Evolutionary conservation across 495 filamentous ascomycete species (phyloP), one percentile per base, ranked within the genome.

Genomic region (Arthonia radiata): DNA sequence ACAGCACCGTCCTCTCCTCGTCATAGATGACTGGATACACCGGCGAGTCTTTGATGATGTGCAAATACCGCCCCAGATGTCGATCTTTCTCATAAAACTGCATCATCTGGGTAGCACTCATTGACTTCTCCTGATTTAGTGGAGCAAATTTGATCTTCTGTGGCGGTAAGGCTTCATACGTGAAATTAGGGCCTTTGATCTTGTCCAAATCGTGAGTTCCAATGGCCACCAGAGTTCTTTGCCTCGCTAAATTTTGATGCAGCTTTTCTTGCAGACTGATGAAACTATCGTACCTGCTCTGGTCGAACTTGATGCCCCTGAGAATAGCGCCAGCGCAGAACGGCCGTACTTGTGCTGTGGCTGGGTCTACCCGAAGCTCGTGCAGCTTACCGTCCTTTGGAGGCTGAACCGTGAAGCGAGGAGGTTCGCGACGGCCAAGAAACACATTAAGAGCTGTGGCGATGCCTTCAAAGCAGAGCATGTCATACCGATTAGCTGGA

Each of bases 381-480:
- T 6, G 61, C 29, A 81, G 46, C 44, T 86, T 57, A 25, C 76
- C 73, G 38, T 61, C 62, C 8, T 67, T 50, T 1, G 81, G 75
- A 27, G 72, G 50, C 24, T 63, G 59, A 26, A 89, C 49, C 47
- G 51, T 62, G 53, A 73, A 93, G 31, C 77, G 76, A 34, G 86
- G 89, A 23, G 77, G 56, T 10, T 59, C 44, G 27, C 61, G 53
- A 36, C 67, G 72, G 27, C 66, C 74, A 29, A 71, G 52, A 70
- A 94, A 99, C 49, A 99, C 76, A 43, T 91, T 91, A 30, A 99
- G 61, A 66, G 83, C 83, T 38, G 91, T 61, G 27, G 79, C 71
- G 44, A 99, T 89, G 25, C 86, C 86, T 52, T 99, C 86, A 53
- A 93, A 91, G 44, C 86, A 99, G 16, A 99, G 67, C 67, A 94